Evolutionary conservation across 169 alveolate genomes (phyloP).

Genomic region (Cryptosporidium viatorum): DNA sequence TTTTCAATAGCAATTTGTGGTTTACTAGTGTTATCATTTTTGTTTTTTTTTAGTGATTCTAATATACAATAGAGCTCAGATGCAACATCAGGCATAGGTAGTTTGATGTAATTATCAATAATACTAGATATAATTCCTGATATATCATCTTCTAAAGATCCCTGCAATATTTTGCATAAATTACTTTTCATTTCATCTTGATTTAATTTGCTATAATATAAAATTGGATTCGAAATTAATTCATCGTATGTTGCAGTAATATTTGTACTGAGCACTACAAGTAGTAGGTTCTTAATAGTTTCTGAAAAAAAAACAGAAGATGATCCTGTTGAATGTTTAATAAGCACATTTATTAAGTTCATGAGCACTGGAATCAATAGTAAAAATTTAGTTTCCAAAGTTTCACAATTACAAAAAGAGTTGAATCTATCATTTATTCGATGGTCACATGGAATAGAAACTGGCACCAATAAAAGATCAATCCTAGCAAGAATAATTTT

Average conservation of each 20-base stretch:
- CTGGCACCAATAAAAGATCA: slow-evolving; percentile 47
- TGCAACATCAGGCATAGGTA: slow-evolving; percentile 57
- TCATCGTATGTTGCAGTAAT: slow-evolving; percentile 25
- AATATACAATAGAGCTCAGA: slow-evolving; percentile 17
- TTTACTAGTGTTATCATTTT: not conserved
- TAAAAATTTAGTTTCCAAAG: slow-evolving; percentile 7
- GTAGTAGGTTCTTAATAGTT: slow-evolving; percentile 41
- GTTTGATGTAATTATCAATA: not conserved
- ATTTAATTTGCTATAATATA: slow-evolving; percentile 5
- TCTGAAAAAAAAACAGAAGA: slow-evolving; percentile 56
- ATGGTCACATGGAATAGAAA: slow-evolving; percentile 3
- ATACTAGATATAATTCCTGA: slow-evolving; percentile 26
- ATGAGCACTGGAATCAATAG: slow-evolving; percentile 44
- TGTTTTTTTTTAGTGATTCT: slow-evolving; percentile 7
- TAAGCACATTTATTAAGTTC: slow-evolving; percentile 15
- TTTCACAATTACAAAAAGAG: slow-evolving; percentile 8
- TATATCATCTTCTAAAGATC: slow-evolving; percentile 7
- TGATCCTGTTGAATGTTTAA: slow-evolving; percentile 26
- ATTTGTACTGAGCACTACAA: slow-evolving; percentile 43
- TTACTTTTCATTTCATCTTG: not conserved
- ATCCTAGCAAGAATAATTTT: slow-evolving; percentile 63
- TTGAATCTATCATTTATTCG: not conserved
- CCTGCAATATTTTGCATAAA: not conserved
- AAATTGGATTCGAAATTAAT: slow-evolving; percentile 23
- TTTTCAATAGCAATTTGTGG: not conserved